These are phyloP conservation scores for Mycena galopus DNA, from an alignment of 768 basidiomycete genomes.

Conservation along the genomic window DNA sequence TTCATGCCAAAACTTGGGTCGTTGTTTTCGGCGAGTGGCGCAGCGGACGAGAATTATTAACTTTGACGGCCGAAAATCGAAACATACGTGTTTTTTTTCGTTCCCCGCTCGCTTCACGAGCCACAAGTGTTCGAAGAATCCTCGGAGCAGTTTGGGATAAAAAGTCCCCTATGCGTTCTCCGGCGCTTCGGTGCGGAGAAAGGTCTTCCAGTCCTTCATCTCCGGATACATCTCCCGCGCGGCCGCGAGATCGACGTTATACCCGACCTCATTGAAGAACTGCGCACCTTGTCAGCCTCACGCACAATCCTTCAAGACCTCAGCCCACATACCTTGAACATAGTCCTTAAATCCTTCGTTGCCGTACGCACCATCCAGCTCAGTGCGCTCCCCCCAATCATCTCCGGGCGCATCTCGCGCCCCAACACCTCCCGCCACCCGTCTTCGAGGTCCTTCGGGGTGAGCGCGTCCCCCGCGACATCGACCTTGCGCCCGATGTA, in stretches of 20 bases:
- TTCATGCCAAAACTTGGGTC: too few species aligned
- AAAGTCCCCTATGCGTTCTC: not conserved
- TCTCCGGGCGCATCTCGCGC: conserved; percentile 21
- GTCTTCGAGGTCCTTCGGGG: conserved; percentile 13
- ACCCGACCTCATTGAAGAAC: conserved; percentile 32
- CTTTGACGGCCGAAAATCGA: too few species aligned
- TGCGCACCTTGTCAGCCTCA: not conserved
- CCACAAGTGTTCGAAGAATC: too few species aligned
- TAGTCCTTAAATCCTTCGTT: conserved; percentile 26
- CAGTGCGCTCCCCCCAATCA: conserved; percentile 28
- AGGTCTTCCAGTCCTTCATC: conserved; percentile 26
- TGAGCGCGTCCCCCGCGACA: conserved; percentile 21
- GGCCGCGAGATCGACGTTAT: conserved; percentile 18
- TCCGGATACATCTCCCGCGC: conserved; percentile 24
- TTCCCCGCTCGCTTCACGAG: too few species aligned
- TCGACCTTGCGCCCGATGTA: conserved; percentile 19
- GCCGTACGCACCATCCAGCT: conserved; percentile 27
- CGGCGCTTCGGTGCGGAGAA: conserved; percentile 19
- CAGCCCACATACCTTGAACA: conserved; percentile 27
- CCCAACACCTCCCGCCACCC: conserved; percentile 31
- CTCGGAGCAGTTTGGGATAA: too few species aligned
- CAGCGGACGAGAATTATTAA: too few species aligned
- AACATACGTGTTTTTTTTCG: too few species aligned
- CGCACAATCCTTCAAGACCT: not conserved
- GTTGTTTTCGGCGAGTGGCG: too few species aligned